phyloP scores from a whole-genome alignment of 2,329 filamentous ascomycete genomes.

The Ophiostoma montium region DNA sequence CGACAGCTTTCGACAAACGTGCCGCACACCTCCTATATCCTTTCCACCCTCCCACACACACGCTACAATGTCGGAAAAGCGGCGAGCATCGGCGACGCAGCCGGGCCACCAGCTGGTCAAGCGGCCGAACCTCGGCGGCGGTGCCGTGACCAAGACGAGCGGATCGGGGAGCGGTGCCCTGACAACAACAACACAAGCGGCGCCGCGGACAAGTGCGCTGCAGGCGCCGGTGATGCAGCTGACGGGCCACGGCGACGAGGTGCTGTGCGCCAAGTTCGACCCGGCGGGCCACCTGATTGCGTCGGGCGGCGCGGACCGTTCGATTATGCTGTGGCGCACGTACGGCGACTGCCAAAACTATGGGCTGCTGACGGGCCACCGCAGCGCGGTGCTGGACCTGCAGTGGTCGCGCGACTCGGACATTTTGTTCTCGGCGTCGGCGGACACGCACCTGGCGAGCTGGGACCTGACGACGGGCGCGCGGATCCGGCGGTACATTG shows the following conservation, averaged over 20 bases:
- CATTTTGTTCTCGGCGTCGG: conserved; percentile 81
- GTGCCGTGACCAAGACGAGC: conserved; percentile 30
- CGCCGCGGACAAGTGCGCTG: conserved; percentile 64
- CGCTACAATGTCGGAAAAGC: conserved; percentile 75
- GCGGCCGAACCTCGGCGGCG: conserved; percentile 57
- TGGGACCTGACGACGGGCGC: conserved; percentile 92
- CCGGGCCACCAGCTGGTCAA: conserved; percentile 80
- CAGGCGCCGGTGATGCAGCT: conserved; percentile 92
- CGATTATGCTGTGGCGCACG: conserved; percentile 88
- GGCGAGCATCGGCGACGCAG: conserved; percentile 64
- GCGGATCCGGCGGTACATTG: conserved; percentile 79
- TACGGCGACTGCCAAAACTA: conserved; percentile 93
- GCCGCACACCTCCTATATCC: neutral
- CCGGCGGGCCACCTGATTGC: conserved; percentile 78
- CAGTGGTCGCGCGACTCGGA: conserved; percentile 95
- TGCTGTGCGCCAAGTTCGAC: conserved; percentile 85
- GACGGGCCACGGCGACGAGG: conserved; percentile 66
- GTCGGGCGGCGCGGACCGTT: conserved; percentile 89
- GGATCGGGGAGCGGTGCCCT: conserved; percentile 28
- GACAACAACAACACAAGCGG: conserved; percentile 40
- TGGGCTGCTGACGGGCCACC: conserved; percentile 74
- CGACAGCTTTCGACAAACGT: neutral
- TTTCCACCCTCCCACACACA: neutral
- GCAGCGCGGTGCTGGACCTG: conserved; percentile 77
- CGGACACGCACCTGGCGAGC: conserved; percentile 83